Base-by-base conservation (phyloP, 2,329 filamentous ascomycete species). In the Fusarium multiceps region DNA sequence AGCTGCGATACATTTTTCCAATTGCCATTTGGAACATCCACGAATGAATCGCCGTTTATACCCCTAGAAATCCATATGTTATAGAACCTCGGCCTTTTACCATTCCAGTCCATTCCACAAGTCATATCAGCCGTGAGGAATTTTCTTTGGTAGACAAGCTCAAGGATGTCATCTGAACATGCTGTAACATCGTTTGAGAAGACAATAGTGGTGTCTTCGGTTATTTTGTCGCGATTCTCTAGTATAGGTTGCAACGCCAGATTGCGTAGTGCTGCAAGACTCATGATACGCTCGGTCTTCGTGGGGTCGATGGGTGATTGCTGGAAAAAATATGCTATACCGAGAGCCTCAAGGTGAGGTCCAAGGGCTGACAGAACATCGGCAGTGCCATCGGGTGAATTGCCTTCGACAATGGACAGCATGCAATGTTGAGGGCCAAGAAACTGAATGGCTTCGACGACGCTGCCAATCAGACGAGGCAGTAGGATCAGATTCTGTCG, bases 111-210 rank as follows among this genome's bases (percentile, higher is more conserved):
- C 81, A 89, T 84, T 18, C 80, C 86, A 72, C 86, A 89, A 1
- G 82, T 84, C 83, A 88, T 87, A 69, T 85, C 82, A 6, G 86
- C 87, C 6, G 73, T 75, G 32, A 85, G 84, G 4, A 68, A 66
- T 12, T 63, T 63, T 46, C 80, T 82, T 75, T 89, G 86, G 68
- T 85, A 80, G 1, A 84, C 67, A 2, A 89, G 78, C 74, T 89
- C 87, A 4, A 90, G 79, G 13, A 89, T 82, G 71, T 89, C 87
- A 40, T 88, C 85, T 18, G 79, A 48, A 66, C 86, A 88, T 16
- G 79, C 74, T 5, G 82, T 82, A 20, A 88, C 83, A 65, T 88
- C 84, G 75, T 88, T 86, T 54, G 87, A 71, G 66, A 87, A 87
- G 32, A 87, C 54, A 13, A 87, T 75, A 4, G 82, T 82, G 9